Evolutionary conservation across 169 alveolate genomes (phyloP), one percentile per base, ranked within the genome.

Genomic region (Plasmodium yoelii): DNA sequence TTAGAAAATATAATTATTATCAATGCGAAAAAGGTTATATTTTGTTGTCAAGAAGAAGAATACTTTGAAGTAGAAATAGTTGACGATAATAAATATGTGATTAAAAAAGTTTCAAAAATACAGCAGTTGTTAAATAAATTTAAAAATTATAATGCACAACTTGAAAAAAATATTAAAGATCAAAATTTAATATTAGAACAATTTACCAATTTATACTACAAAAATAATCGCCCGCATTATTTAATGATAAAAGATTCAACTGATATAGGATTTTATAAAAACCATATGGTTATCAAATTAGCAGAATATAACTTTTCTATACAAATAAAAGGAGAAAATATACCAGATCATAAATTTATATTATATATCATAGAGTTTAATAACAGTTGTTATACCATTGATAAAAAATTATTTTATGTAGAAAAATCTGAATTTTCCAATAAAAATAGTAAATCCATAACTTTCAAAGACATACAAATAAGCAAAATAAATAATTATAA

Each of bases 41-140:
- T 56, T 39, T 82, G 90, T 82, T 82, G 90, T 39, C 22, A 82
- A 44, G 55, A 82, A 42, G 73, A 51, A 28, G 80, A 69, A 56
- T 68, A 68, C 64, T 24, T 77, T 15, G 86, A 82, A 42, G 51
- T 61, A 1, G 12, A 8, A 5, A 24, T 60, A 28, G 61, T 34
- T 22, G 26, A 39, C 15, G 19, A 61, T 44, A 28, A 56, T 7
- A 55, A 56, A 34, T 39, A 57, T 65, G 0, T 22, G 3, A 12
- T 56, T 28, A 67, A 67, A 2, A 34, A 56, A n/a, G 46, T 13
- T 1, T 28, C 28, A 18, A 56, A 57, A 34, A 18, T 69, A 34
- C 10, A 82, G 13, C 18, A 53, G 57, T 19, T 82, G 53, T 9
- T 67, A 13, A 46, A 68, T 9, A 15, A 22, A n/a, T 68, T 82